A percentile compares a stretch with the other conserved stretches of the same genome.
Conservation (phyloP, 208 protist species). For the Angomonas ambiguus region DNA sequence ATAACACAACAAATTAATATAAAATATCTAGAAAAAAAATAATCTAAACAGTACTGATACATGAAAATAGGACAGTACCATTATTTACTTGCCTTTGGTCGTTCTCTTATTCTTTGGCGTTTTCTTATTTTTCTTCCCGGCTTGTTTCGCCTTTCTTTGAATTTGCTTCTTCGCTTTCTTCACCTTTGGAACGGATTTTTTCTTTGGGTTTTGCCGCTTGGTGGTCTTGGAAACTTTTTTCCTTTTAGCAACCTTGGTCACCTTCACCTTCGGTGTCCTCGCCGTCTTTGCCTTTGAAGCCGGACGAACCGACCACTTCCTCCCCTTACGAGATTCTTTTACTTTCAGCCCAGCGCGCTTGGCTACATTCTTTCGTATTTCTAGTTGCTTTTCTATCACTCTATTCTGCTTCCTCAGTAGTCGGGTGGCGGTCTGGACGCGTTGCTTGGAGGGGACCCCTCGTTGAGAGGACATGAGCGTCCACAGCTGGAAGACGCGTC, state of each 20-base stretch:
- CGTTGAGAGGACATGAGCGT: constrained; percentile 21
- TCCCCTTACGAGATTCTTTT: not conserved
- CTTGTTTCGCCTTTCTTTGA: not conserved
- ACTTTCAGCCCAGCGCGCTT: not conserved
- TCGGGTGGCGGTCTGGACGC: constrained; percentile 26
- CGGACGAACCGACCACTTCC: not conserved
- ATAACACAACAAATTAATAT: constrained; percentile 4
- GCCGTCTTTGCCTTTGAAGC: not conserved
- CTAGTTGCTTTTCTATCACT: not conserved
- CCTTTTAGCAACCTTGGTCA: no score
- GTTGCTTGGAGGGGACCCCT: constrained; percentile 12
- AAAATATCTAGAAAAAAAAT: not conserved
- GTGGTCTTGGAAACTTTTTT: not conserved
- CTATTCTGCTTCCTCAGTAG: constrained; percentile 20
- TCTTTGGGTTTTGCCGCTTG: not conserved
- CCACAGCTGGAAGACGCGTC: constrained; percentile 25
- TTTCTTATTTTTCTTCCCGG: constrained; percentile 13
- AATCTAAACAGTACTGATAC: constrained; percentile 7
- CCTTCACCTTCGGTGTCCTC: not conserved
- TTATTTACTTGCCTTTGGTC: not conserved
- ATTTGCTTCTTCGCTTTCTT: not conserved
- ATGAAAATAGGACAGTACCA: constrained; percentile 1
- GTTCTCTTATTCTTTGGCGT: constrained; percentile 6
- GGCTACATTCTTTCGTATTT: not conserved
- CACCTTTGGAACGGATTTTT: not conserved